Base-by-base conservation (phyloP, 2,329 filamentous ascomycete species). In the Purpureocillium lavendulum region DNA sequence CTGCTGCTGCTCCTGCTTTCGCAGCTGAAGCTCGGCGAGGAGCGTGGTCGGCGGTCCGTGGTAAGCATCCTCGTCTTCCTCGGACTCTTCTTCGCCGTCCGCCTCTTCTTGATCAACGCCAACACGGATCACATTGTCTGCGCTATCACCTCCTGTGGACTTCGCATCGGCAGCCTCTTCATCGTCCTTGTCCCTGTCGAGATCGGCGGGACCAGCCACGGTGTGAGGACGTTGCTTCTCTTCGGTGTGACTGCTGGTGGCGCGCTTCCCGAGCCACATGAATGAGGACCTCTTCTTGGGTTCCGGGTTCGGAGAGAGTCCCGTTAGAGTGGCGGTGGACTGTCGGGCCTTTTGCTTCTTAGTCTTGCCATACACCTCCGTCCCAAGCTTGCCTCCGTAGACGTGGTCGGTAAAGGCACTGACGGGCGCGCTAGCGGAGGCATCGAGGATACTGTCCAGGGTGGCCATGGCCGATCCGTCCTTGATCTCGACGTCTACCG, bases 341-440 rank as follows among this genome's bases (percentile, higher is more conserved):
- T 52, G 48, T 9, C 52, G 46, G 12, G 63, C 60, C 39, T 62
- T 69, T 36, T 67, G 69, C 50, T 72, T 75, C 57, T 70, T 74
- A 48, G 73, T 64, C 47, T 65, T 56, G 28, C 83, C 83, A 54
- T 92, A 94, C 0, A 89, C 75, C 50, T 90, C 84, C 4, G 75
- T 59, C 17, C 87, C 84, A 10, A 88, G 69, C 45, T 80, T 77
- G 4, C 88, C 88, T 21, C 82, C 84, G 54, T 85, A 88, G 1
- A 82, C 77, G 58, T 96, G 88, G 53, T 96, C 87, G 0, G 85
- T 94, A 52, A 97, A 97, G 18, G 89, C 90, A 48, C 73, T 87
- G 24, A 95, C 88, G 1, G 92, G 92, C 1, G 92, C 90, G 43
- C 74, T 77, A 3, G 87, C 85, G 3, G 90, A 92, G 7, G 90